These are phyloP conservation scores for Stachybotrys elegans DNA, from an alignment of 2,329 filamentous ascomycete species.

Conservation along the genomic window DNA sequence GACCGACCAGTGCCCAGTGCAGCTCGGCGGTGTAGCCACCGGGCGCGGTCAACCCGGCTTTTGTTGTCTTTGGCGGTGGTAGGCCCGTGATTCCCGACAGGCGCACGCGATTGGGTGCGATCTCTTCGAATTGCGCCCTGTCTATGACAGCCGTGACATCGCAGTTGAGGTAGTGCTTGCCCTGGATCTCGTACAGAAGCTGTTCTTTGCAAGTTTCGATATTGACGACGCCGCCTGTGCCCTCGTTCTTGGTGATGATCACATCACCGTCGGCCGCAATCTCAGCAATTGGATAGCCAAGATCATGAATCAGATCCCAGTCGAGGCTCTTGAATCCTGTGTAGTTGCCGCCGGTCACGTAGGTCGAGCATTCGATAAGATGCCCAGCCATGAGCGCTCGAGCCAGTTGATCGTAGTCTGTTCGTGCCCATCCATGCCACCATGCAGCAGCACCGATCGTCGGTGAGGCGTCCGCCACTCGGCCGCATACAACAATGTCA, in stretches of 20 bases:
- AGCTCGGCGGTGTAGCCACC: conserved; percentile 40
- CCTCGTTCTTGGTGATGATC: conserved; percentile 29
- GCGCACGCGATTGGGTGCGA: conserved; percentile 21
- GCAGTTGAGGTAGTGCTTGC: conserved; percentile 36
- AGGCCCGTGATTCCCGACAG: conserved; percentile 23
- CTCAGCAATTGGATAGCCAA: conserved; percentile 33
- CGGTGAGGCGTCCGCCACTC: conserved; percentile 43
- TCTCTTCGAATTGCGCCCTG: conserved; percentile 39
- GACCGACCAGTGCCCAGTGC: conserved; percentile 36
- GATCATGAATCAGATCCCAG: conserved; percentile 19
- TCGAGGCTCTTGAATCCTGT: conserved; percentile 36
- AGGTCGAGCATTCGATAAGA: conserved; percentile 49
- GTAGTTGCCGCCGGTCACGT: conserved; percentile 51
- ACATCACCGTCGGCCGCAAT: conserved; percentile 24
- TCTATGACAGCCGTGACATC: conserved; percentile 37
- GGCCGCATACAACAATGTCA: conserved; percentile 43
- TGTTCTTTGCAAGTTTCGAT: conserved; percentile 29
- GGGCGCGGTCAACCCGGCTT: conserved; percentile 36
- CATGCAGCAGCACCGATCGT: conserved; percentile 52
- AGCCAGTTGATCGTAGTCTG: conserved; percentile 43
- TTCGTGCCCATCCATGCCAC: conserved; percentile 48
- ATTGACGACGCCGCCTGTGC: conserved; percentile 31
- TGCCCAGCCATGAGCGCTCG: conserved; percentile 46
- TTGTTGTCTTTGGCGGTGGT: conserved; percentile 24
- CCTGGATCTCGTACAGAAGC: conserved; percentile 41